Evolutionary conservation across 345 rosid genomes (phyloP), one percentile per base, ranked within the genome.

Genomic region (Barbarea vulgaris): DNA sequence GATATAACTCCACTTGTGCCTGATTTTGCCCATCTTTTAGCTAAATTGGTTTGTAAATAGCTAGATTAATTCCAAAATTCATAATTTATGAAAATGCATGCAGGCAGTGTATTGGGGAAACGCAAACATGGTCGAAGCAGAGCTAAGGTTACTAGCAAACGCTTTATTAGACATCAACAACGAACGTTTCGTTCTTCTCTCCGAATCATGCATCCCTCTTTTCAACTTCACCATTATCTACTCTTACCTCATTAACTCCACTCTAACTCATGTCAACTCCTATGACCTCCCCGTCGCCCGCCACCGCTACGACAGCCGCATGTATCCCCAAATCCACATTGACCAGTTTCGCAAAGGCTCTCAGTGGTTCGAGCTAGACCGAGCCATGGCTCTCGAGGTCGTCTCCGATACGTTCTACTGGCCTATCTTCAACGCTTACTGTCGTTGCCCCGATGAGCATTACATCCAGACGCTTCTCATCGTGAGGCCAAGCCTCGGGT

Each of bases 131-230:
- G 79, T 93, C 0, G 97, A 93, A 77, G 93, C 97, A 2, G 98
- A 93, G 78, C 83, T 91, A 22, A 85, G 98, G 4, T 83, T 93
- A 3, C 76, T 93, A 72, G 96, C 89, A 27, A 90, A 87, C 69
- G 98, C 96, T 3, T 80, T 93, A 33, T 70, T 90, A 27, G 97
- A 91, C 69, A 59, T 79, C 36, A 70, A 85, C 15, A 93, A 87
- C 82, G 83, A 90, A 62, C 82, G 97, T 15, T 93, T 93, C 36
- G 76, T 93, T 31, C 86, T 93, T 11, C 87, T 93, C 28, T 93
- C 95, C 0, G 97, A 93, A 73, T 61, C 97, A 12, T 93, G 97
- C 82, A 90, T 93, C 73, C 98, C 95, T 61, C 82, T 93, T 21
- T 93, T 85, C 81, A 86, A 90, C 59, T 93, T 93, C 84, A 48